A percentile compares a stretch with the other conserved stretches of the same genome.
Evolutionary conservation across 257 asterid species (phyloP).

Genomic region (Nemophila menziesii): DNA sequence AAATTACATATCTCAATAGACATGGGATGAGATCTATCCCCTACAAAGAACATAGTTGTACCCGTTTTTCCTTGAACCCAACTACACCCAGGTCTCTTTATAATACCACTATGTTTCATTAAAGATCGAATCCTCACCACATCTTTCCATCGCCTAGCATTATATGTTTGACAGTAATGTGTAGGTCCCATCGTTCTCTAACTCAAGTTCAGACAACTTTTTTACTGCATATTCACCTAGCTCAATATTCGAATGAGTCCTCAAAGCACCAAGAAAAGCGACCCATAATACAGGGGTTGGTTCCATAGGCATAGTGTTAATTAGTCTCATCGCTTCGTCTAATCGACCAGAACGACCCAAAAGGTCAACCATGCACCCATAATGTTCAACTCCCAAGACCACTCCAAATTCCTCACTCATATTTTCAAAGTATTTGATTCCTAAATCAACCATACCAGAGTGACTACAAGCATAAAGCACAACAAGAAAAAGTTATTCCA

Average conservation of each 20-base stretch:
- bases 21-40: slow-evolving; percentile 42
- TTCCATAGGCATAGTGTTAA: slow-evolving; percentile 32
- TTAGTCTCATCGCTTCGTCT: slow-evolving; percentile 48
- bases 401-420: slow-evolving; percentile 53
- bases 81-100: slow-evolving; percentile 62
- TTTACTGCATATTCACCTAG: slow-evolving; percentile 57
- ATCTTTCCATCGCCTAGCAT: slow-evolving; percentile 55
- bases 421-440: slow-evolving; percentile 38
- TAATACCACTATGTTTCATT: slow-evolving; percentile 46
- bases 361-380: slow-evolving; percentile 81
- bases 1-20: slow-evolving; percentile 34
- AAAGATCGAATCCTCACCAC: slow-evolving; percentile 44
- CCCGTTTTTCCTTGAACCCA: slow-evolving; percentile 55
- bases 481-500: slow-evolving; percentile 45
- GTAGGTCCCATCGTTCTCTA: slow-evolving; percentile 59
- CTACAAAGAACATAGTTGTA: slow-evolving; percentile 42
- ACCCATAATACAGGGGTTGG: slow-evolving; percentile 76
- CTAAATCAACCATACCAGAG: slow-evolving; percentile 58
- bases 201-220: slow-evolving; percentile 48
- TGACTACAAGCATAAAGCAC: slow-evolving; percentile 86
- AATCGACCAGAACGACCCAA: slow-evolving; percentile 64
- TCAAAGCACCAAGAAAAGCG: slow-evolving; percentile 62
- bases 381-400: slow-evolving; percentile 56
- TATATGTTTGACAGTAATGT: slow-evolving; percentile 62
- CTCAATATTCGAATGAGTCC: slow-evolving; percentile 43